Evolutionary conservation across 192 early-diverging fungal species (phyloP).

Genomic region (Coemansia sp.): DNA sequence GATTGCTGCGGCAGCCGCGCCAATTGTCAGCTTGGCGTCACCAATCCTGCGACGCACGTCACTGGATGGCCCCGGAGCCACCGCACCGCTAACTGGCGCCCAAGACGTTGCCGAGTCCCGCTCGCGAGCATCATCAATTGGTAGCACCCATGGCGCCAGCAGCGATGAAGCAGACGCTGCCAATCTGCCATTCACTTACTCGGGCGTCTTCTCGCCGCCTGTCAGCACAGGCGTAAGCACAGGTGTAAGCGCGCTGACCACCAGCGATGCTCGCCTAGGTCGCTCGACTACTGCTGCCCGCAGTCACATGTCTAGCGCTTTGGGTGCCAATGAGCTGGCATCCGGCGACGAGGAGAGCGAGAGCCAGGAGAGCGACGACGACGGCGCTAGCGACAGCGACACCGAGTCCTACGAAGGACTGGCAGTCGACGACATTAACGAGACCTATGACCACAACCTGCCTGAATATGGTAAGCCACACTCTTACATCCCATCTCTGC

Average conservation of each 20-base stretch:
- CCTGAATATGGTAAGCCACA: slow-evolving; percentile 38
- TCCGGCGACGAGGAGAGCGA: slow-evolving; percentile 18
- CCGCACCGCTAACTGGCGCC: slow-evolving; percentile 5
- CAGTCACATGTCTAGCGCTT: slow-evolving; percentile 23
- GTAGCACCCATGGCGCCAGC: background rate
- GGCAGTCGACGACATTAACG: slow-evolving; percentile 50
- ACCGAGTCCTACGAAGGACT: slow-evolving; percentile 45
- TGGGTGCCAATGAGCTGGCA: slow-evolving; percentile 20
- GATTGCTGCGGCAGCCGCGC: slow-evolving; percentile 14
- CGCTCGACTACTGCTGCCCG: background rate
- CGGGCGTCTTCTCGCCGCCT: slow-evolving; percentile 40
- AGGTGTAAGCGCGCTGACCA: too few species aligned
- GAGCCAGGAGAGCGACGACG: slow-evolving; percentile 17
- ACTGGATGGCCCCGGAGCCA: slow-evolving; percentile 7
- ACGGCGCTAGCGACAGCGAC: slow-evolving; percentile 25
- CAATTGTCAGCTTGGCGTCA: slow-evolving; percentile 4
- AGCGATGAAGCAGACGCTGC: background rate
- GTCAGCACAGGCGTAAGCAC: too few species aligned
- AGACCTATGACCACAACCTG: slow-evolving; percentile 47
- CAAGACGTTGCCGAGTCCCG: background rate
- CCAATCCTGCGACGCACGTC: slow-evolving; percentile 10
- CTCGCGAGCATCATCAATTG: slow-evolving; percentile 4
- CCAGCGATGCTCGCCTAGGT: too few species aligned
- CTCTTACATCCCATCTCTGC: background rate
- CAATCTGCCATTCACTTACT: slow-evolving; percentile 44